Percentiles rank a stretch among this genome's conserved stretches.
Conservation (phyloP, 228 moss, liverwort and hornwort genomes). For the Sphagnum magellanicum region DNA sequence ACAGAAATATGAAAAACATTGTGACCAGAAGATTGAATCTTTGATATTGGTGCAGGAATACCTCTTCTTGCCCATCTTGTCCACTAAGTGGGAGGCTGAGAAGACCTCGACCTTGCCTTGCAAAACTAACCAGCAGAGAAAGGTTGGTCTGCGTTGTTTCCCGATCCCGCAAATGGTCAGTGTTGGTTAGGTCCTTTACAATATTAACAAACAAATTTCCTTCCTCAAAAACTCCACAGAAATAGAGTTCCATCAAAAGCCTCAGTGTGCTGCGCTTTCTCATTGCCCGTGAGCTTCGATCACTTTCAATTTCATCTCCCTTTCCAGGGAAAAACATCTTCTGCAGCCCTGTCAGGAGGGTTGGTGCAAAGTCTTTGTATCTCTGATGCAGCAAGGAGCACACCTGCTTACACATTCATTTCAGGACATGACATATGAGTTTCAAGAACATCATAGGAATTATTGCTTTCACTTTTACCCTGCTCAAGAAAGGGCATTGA, state of each 20-base stretch:
- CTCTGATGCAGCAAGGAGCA: slow-evolving; percentile 95
- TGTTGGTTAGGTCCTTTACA: slow-evolving; percentile 81
- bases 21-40: no score
- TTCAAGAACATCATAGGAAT: background rate
- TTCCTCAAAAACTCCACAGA: slow-evolving; percentile 95
- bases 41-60: no score
- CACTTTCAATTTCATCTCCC: slow-evolving; percentile 75
- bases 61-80: slow-evolving; percentile 80
- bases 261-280: slow-evolving; percentile 87
- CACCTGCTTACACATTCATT: slow-evolving; percentile 34
- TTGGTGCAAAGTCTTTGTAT: slow-evolving; percentile 92
- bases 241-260: slow-evolving; percentile 92
- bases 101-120: slow-evolving; percentile 89
- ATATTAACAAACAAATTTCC: slow-evolving; percentile 74
- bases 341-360: slow-evolving; percentile 69
- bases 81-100: slow-evolving; percentile 72
- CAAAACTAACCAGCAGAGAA: slow-evolving; percentile 95
- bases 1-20: no score
- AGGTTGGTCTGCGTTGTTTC: slow-evolving; percentile 91
- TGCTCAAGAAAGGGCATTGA: no score
- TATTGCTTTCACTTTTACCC: no score
- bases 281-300: slow-evolving; percentile 90
- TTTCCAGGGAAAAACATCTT: slow-evolving; percentile 85
- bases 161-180: slow-evolving; percentile 83
- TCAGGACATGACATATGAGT: background rate